phyloP scores from a whole-genome alignment of 2,329 filamentous ascomycete species.

The Geosmithia morbida region DNA sequence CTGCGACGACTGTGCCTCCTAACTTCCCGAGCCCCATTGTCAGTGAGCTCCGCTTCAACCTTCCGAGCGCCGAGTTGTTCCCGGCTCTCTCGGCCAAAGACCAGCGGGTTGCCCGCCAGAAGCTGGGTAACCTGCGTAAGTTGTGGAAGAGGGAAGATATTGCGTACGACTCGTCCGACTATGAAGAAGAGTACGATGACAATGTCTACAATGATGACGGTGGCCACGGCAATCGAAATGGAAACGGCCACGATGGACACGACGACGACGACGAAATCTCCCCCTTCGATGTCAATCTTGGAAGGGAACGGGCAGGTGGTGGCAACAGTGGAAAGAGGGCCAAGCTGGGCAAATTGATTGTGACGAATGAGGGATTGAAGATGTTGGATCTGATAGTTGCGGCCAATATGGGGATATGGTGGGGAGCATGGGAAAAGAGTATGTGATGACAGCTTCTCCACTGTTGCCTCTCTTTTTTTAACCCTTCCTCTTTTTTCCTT shows the following conservation, averaged over 20 bases:
- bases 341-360: conserved; percentile 85
- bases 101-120: conserved; percentile 11
- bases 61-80: conserved; percentile 44
- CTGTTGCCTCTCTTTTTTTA: too few relatives aligned
- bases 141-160: conserved; percentile 15
- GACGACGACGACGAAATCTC: conserved; percentile 21
- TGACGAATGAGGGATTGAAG: conserved; percentile 80
- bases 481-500: too few relatives aligned
- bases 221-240: conserved; percentile 4
- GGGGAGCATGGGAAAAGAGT: conserved; percentile 65
- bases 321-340: conserved; percentile 74
- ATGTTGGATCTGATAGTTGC: conserved; percentile 92
- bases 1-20: not conserved
- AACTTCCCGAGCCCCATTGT: conserved; percentile 30
- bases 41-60: conserved; percentile 82
- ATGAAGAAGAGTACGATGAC: conserved; percentile 8
- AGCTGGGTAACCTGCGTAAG: conserved; percentile 28
- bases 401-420: conserved; percentile 87
- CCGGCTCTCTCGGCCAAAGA: conserved; percentile 7
- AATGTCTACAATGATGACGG: conserved; percentile 2
- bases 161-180: not conserved
- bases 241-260: conserved; percentile 15
- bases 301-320: conserved; percentile 72
- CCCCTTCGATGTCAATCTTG: conserved; percentile 57
- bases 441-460: conserved; percentile 14